A percentile compares a stretch with the other conserved stretches of the same genome.
phyloP scores from a whole-genome alignment of 2,329 filamentous ascomycete genomes.

The Aspergillus fischeri region DNA sequence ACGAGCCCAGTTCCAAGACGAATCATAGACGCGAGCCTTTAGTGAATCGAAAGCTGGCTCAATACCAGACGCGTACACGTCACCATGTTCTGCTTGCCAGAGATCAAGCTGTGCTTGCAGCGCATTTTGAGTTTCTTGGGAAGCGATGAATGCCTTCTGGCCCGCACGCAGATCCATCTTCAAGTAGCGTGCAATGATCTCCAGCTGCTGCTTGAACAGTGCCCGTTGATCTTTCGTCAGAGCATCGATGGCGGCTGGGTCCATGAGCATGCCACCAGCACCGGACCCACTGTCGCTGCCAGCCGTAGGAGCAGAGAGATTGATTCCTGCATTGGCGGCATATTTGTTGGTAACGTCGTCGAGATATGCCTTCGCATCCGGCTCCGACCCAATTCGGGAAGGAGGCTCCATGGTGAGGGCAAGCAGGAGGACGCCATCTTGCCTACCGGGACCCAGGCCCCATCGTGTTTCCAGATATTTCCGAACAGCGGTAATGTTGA shows the following conservation, averaged over 20 bases:
- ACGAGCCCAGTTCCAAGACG: conserved; percentile 98
- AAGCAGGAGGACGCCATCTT: conserved; percentile 84
- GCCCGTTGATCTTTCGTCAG: conserved; percentile 94
- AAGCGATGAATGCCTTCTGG: conserved; percentile 84
- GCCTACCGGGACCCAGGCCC: conserved; percentile 79
- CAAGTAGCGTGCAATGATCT: conserved; percentile 89
- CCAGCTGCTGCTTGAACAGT: conserved; percentile 96
- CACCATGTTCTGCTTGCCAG: conserved; percentile 92
- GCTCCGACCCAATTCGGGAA: conserved; percentile 80
- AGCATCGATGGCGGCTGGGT: conserved; percentile 92
- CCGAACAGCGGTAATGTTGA: conserved; percentile 93
- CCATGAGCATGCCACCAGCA: conserved; percentile 96
- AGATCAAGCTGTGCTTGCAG: conserved; percentile 91
- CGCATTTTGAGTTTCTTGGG: conserved; percentile 78
- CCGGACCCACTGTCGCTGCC: conserved; percentile 69
- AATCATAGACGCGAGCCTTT: conserved; percentile 95
- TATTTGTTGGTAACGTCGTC: conserved; percentile 89
- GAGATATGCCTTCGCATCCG: conserved; percentile 86
- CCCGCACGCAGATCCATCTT: conserved; percentile 97
- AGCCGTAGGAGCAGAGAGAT: conserved; percentile 66
- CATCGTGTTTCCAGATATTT: conserved; percentile 95
- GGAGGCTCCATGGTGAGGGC: conserved; percentile 91
- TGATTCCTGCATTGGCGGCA: conserved; percentile 77
- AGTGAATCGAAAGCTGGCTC: conserved; percentile 89
- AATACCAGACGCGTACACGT: conserved; percentile 92